Evolutionary conservation across 371 early-diverging fungal genomes (phyloP).

Genomic region (Actinomucor elegans): DNA sequence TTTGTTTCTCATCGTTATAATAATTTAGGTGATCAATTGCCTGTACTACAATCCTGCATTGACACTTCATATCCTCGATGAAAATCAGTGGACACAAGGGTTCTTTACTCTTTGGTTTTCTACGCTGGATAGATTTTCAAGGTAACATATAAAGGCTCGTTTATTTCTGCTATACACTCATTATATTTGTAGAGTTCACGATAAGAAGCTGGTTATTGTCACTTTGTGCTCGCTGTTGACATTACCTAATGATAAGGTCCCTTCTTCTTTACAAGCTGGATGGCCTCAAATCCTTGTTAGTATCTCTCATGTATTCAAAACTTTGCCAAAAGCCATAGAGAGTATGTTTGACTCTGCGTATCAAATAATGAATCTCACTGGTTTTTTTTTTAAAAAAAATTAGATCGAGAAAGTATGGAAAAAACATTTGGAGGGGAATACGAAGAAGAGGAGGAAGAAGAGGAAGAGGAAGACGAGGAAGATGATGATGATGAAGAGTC

Average conservation of each 20-base stretch:
- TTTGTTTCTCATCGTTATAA: too few relatives aligned
- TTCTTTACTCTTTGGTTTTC: constrained; percentile 85
- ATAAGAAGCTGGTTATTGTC: constrained; percentile 87
- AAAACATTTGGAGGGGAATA: constrained; percentile 66
- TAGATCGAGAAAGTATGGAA: constrained; percentile 64
- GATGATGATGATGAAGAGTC: constrained; percentile 57
- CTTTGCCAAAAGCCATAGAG: constrained; percentile 80
- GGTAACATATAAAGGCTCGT: too few relatives aligned
- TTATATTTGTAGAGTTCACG: constrained; percentile 71
- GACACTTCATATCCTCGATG: constrained; percentile 76
- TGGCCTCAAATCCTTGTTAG: constrained; percentile 74
- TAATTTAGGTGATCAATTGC: constrained; percentile 69
- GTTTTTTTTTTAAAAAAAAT: constrained; percentile 1
- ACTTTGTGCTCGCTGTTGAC: constrained; percentile 73
- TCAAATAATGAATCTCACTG: neutral
- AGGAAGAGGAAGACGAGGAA: constrained; percentile 41
- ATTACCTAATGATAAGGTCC: constrained; percentile 70
- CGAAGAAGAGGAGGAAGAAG: constrained; percentile 58
- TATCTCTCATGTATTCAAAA: constrained; percentile 70
- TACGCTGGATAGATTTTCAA: constrained; percentile 64
- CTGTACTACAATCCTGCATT: constrained; percentile 81
- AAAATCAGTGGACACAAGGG: constrained; percentile 68
- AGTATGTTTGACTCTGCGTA: constrained; percentile 42
- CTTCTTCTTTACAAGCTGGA: constrained; percentile 65
- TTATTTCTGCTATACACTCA: neutral